Base-by-base conservation (phyloP, 257 asterid species). In the Parsonsia alboflavescens region DNA sequence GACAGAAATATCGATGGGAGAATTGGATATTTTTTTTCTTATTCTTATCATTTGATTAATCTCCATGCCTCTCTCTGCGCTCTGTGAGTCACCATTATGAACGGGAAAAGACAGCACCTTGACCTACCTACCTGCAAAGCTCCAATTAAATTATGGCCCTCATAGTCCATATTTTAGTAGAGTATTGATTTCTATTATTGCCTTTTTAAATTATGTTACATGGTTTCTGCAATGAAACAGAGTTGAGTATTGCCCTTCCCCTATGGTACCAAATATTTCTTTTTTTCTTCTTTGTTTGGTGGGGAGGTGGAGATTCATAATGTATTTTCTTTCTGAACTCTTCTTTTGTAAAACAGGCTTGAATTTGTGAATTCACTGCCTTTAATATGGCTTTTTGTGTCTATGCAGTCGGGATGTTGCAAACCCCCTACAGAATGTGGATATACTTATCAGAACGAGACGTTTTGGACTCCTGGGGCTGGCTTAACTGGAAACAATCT, bases 371-470 rank as follows among this genome's bases (percentile, higher is more conserved):
- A 59, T 28, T 56, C 30, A n/a, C 62, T 2, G 7, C 21, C 10
- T 9, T n/a, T 45, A 21, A 42, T 67, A 41, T 19, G 71, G 33
- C 0, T 10, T n/a, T 21, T 68, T 11, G 53, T 68, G 72, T 63
- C 21, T 59, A 13, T 77, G 72, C 71, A 93, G 98, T 93, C 97
- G 0, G 97, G 98, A 76, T 93, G 98, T 53, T 93, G 98, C 89
- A 93, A 93, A 80, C 97, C 98, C 19, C 98, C 95, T 0, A 87
- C 97, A 17, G 86, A 85, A 8, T 93, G 98, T 71, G 96, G 91
- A 9, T 89, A 78, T 26, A 70, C 59, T 5, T 91, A 88, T 82
- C 63, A 79, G 28, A 93, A 91, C 70, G 97, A 90, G 83, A 91
- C 97, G 1, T 5, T 75, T 12, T 91, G 98, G 98, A 70, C 0